Conservation (phyloP, 208 protist species). For the Histomonas meleagridis region DNA sequence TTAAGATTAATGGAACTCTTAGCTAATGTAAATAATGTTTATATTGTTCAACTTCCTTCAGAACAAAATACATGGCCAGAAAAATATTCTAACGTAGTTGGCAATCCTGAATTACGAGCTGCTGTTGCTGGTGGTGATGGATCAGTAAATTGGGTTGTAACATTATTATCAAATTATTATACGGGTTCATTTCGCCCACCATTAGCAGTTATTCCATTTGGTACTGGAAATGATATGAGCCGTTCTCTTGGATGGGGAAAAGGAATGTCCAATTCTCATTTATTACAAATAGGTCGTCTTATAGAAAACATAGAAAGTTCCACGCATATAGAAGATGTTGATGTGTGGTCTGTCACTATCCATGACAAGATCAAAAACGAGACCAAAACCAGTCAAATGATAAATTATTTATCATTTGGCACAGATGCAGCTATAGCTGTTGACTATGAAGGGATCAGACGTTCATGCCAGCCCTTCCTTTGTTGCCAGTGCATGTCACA, state of each 20-base stretch:
- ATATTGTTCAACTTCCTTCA: neutral
- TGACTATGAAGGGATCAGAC: neutral
- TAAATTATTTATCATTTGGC: conserved; percentile 29
- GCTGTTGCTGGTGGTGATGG: neutral
- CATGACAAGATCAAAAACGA: neutral
- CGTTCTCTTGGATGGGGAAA: neutral
- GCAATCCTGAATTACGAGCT: neutral
- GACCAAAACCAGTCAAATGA: neutral
- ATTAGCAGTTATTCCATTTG: conserved; percentile 2
- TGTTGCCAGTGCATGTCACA: conserved; percentile 4
- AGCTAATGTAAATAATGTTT: neutral
- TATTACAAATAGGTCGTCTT: neutral
- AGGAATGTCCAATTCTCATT: neutral
- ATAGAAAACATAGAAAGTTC: neutral
- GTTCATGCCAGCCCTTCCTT: neutral
- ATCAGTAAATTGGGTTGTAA: neutral
- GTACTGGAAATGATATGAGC: conserved; percentile 12
- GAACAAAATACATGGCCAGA: neutral
- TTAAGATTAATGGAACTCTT: neutral
- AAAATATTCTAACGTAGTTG: neutral
- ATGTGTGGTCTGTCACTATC: neutral
- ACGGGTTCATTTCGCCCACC: neutral
- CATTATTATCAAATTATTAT: neutral
- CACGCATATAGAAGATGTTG: neutral
- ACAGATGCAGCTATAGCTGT: neutral